A percentile compares a stretch with the other conserved stretches of the same genome.
These are phyloP conservation scores for Gonium pectorale DNA, from an alignment of 139 green algal genomes.

Conservation along the genomic window DNA sequence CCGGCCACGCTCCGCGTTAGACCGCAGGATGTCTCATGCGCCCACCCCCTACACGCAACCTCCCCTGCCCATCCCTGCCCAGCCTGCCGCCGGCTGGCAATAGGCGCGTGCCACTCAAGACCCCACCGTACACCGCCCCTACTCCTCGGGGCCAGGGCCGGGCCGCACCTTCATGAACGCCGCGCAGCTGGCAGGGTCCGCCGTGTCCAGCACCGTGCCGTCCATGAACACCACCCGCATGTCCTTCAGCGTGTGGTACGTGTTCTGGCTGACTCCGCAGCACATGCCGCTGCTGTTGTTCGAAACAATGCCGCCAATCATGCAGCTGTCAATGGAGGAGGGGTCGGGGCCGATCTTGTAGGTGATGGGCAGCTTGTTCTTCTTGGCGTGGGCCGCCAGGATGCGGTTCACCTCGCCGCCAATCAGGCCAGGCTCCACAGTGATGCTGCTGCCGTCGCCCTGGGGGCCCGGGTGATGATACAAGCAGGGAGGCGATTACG, in stretches of 20 bases:
- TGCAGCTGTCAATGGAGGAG: constrained; percentile 91
- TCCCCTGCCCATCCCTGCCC: too few relatives aligned
- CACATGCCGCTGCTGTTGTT: constrained; percentile 99
- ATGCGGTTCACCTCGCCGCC: constrained; percentile 95
- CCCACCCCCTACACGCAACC: too few relatives aligned
- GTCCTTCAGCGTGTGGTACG: constrained; percentile 96
- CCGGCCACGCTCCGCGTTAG: too few relatives aligned
- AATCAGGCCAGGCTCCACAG: constrained; percentile 95
- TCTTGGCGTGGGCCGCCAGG: constrained; percentile 81
- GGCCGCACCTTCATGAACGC: constrained; percentile 81
- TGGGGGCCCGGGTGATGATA: constrained; percentile 60
- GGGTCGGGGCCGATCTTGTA: constrained; percentile 99
- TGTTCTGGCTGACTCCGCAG: constrained; percentile 96
- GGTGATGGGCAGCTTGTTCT: constrained; percentile 83
- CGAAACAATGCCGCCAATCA: constrained; percentile 94
- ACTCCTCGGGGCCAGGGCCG: too few relatives aligned
- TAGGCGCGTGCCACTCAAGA: too few relatives aligned
- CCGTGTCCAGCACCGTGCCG: constrained; percentile 95
- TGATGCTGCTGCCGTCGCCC: constrained; percentile 93
- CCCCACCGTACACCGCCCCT: too few relatives aligned
- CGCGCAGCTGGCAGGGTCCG: constrained; percentile 74
- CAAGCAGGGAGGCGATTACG: too few relatives aligned
- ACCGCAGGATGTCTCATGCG: too few relatives aligned
- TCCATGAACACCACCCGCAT: constrained; percentile 95
- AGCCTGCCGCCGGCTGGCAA: too few relatives aligned